A percentile compares a stretch with the other conserved stretches of the same genome.
These are phyloP conservation scores for Myxozyma nipponensis DNA, from an alignment of 805 yeast species.

Conservation along the genomic window DNA sequence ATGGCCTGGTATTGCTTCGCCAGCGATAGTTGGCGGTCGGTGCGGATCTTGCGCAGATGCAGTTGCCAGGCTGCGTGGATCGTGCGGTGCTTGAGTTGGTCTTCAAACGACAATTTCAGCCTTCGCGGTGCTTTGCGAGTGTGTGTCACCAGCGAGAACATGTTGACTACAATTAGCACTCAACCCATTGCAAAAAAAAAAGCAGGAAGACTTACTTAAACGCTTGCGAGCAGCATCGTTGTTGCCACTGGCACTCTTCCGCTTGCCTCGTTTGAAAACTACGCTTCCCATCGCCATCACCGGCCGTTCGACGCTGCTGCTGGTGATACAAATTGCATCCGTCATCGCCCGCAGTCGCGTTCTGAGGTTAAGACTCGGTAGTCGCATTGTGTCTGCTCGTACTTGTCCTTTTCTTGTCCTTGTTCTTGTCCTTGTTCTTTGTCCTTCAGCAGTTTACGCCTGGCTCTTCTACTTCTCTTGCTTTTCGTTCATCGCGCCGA, in stretches of 20 bases:
- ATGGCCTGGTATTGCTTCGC: conserved; percentile 62
- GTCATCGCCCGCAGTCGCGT: too few species aligned
- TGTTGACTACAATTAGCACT: background rate
- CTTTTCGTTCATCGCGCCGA: too few species aligned
- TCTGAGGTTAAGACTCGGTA: too few species aligned
- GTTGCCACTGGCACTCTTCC: conserved; percentile 43
- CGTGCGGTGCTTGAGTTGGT: conserved; percentile 76
- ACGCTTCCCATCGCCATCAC: conserved; percentile 11
- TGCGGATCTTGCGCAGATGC: conserved; percentile 51
- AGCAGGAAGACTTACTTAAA: conserved; percentile 6
- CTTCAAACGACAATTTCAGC: conserved; percentile 72
- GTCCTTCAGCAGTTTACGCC: too few species aligned
- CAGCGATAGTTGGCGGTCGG: conserved; percentile 37
- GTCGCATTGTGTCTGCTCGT: too few species aligned
- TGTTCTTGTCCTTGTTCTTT: too few species aligned
- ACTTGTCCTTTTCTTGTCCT: too few species aligned
- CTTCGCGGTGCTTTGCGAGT: conserved; percentile 83
- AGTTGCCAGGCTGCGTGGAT: conserved; percentile 79
- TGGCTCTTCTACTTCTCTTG: too few species aligned
- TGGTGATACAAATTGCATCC: too few species aligned
- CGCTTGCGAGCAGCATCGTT: conserved; percentile 32
- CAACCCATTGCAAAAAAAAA: background rate
- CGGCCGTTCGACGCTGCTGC: too few species aligned
- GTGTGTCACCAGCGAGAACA: conserved; percentile 76
- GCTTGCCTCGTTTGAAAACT: conserved; percentile 46